A percentile compares a stretch with the other conserved stretches of the same genome.
Evolutionary conservation across 208 protist genomes (phyloP).

Genomic region (Plasmodiophora brassicae): DNA sequence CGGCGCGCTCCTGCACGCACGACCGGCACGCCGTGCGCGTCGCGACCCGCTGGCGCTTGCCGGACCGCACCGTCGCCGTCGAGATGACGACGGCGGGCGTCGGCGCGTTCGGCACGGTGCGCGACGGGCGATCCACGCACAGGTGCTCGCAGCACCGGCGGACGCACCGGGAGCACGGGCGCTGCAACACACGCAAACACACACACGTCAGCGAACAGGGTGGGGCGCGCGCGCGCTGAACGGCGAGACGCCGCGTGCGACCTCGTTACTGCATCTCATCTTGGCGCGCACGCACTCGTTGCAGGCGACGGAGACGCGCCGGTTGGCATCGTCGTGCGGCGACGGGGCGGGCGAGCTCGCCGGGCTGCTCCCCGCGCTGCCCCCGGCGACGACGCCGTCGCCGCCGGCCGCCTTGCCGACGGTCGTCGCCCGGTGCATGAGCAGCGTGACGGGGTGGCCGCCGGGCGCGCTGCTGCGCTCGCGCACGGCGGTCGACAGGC

Average conservation of each 20-base stretch:
- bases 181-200: neutral
- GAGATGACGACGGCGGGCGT: slow-evolving; percentile 7
- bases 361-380: too few relatives aligned
- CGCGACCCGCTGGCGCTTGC: neutral
- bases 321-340: neutral
- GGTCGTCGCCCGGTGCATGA: too few relatives aligned
- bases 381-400: too few relatives aligned
- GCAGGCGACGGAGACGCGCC: neutral
- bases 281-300: slow-evolving; percentile 7
- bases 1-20: neutral
- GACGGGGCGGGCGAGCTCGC: too few relatives aligned
- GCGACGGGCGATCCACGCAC: slow-evolving; percentile 6
- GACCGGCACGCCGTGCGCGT: neutral
- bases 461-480: too few relatives aligned
- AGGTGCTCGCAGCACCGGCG: neutral
- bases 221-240: too few relatives aligned
- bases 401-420: too few relatives aligned
- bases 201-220: neutral
- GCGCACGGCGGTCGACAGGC: too few relatives aligned
- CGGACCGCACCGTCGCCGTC: neutral
- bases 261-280: slow-evolving; percentile 20
- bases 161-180: neutral
- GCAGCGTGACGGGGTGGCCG: too few relatives aligned
- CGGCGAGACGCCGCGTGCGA: too few relatives aligned
- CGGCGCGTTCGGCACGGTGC: neutral